A percentile compares a stretch with the other conserved stretches of the same genome.
These are phyloP conservation scores for Jatropha podagrica DNA, from an alignment of 441 rosid genomes.

Conservation along the genomic window DNA sequence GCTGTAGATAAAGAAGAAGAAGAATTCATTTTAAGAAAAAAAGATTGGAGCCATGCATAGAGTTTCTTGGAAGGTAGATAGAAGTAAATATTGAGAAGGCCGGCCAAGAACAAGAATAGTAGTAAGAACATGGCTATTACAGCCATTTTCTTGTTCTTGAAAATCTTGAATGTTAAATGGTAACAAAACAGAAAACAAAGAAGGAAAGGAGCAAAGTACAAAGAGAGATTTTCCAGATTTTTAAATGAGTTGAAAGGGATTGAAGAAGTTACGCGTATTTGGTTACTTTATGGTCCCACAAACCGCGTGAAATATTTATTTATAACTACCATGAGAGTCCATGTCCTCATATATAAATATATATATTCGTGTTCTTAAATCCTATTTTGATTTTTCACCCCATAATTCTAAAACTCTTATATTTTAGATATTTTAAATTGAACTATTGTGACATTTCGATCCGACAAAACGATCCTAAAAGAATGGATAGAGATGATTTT, in stretches of 20 bases:
- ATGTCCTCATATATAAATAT: too few species aligned
- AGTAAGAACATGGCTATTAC: not conserved
- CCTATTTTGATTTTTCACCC: too few species aligned
- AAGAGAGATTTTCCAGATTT: not conserved
- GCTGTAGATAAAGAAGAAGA: not conserved
- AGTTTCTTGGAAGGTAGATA: constrained; percentile 33
- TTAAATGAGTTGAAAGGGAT: not conserved
- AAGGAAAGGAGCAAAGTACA: not conserved
- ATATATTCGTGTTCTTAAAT: too few species aligned
- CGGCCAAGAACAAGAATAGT: constrained; percentile 28
- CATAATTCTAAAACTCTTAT: too few species aligned
- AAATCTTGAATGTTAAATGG: too few species aligned
- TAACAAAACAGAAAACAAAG: too few species aligned
- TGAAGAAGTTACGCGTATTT: constrained; percentile 19
- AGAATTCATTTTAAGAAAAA: not conserved
- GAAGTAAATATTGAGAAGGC: constrained; percentile 32
- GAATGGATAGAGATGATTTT: too few species aligned
- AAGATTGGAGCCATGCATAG: constrained; percentile 32
- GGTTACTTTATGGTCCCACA: constrained; percentile 18
- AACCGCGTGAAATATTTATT: constrained; percentile 17
- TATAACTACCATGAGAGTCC: too few species aligned
- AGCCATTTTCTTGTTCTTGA: not conserved
- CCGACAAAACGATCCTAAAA: too few species aligned
- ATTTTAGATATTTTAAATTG: too few species aligned
- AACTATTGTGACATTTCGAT: too few species aligned